Evolutionary conservation across 495 filamentous ascomycete species (phyloP).

Genomic region (Cladorrhinum samala): DNA sequence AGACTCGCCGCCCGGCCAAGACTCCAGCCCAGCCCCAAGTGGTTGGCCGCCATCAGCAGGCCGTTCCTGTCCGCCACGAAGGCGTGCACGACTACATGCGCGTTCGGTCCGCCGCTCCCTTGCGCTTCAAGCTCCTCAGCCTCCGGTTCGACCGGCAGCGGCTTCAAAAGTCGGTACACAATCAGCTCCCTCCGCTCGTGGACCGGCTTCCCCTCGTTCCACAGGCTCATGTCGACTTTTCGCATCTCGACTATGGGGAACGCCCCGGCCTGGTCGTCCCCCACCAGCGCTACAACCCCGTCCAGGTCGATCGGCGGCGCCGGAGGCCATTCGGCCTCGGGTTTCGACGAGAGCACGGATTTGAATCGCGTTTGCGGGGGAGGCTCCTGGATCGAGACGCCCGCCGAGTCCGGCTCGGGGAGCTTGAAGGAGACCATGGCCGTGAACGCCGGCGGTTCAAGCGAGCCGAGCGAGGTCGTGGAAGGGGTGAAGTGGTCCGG

Average conservation of each 20-base stretch:
- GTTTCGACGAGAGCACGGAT: slow-evolving; percentile 25
- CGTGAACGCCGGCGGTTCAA: slow-evolving; percentile 52
- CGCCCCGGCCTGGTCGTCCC: slow-evolving; percentile 22
- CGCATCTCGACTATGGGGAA: slow-evolving; percentile 58
- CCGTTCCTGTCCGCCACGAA: slow-evolving; percentile 66
- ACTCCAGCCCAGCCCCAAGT: slow-evolving; percentile 49
- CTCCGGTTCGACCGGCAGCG: slow-evolving; percentile 28
- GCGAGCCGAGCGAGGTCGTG: slow-evolving; percentile 29
- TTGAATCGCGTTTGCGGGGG: slow-evolving; percentile 33
- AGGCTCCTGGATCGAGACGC: slow-evolving; percentile 29
- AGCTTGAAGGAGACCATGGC: slow-evolving; percentile 58
- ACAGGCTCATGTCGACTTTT: slow-evolving; percentile 57
- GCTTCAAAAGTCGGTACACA: slow-evolving; percentile 50
- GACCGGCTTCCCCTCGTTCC: slow-evolving; percentile 45
- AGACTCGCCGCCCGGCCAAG: slow-evolving; percentile 52
- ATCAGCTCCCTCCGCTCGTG: slow-evolving; percentile 55
- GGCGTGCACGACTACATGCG: slow-evolving; percentile 59
- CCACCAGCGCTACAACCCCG: slow-evolving; percentile 19
- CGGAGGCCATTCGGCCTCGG: slow-evolving; percentile 34
- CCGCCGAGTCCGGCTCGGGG: slow-evolving; percentile 24
- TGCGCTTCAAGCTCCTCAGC: slow-evolving; percentile 7
- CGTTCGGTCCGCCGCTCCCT: slow-evolving; percentile 38
- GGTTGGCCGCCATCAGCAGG: slow-evolving; percentile 55
- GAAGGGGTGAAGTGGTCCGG: slow-evolving; percentile 27
- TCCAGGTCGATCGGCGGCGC: slow-evolving; percentile 38